Conservation (phyloP, 2,329 filamentous ascomycete species). For the Dryadomyces sulphureus region DNA sequence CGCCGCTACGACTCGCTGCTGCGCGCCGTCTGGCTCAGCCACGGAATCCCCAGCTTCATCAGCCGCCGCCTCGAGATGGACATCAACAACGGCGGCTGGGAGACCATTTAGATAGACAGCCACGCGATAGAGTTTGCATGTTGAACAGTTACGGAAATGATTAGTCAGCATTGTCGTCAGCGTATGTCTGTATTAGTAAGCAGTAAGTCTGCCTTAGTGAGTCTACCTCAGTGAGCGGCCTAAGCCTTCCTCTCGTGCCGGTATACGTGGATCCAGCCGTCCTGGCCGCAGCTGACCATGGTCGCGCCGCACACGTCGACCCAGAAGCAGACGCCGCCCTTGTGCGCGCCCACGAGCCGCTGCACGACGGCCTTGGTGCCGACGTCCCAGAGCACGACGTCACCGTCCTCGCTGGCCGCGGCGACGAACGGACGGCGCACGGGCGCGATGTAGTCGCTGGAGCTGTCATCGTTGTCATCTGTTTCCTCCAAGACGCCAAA, state of each 20-base stretch:
- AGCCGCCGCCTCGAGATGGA: slow-evolving; percentile 83
- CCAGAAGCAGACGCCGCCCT: slow-evolving; percentile 48
- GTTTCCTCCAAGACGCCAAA: slow-evolving; percentile 45
- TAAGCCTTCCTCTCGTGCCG: slow-evolving; percentile 17
- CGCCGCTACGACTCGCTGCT: slow-evolving; percentile 83
- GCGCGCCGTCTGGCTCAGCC: slow-evolving; percentile 71
- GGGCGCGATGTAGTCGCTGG: not conserved
- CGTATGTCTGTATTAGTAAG: no score
- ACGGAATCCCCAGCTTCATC: slow-evolving; percentile 79
- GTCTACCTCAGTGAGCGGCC: no score
- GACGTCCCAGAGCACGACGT: slow-evolving; percentile 81
- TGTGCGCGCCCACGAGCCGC: slow-evolving; percentile 35
- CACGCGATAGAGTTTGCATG: not conserved
- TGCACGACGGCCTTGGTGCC: slow-evolving; percentile 72
- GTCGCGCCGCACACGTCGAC: slow-evolving; percentile 43
- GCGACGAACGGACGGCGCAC: slow-evolving; percentile 43
- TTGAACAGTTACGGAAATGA: not conserved
- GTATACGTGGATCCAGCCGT: slow-evolving; percentile 36
- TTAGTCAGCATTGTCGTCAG: not conserved
- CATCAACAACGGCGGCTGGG: slow-evolving; percentile 95
- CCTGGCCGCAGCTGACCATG: slow-evolving; percentile 43
- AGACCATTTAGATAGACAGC: slow-evolving; percentile 43
- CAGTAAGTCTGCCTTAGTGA: no score
- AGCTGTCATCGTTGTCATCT: slow-evolving; percentile 10
- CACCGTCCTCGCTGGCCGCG: slow-evolving; percentile 77